phyloP scores from a whole-genome alignment of 2,329 filamentous ascomycete species.

The Cercospora citrullina region DNA sequence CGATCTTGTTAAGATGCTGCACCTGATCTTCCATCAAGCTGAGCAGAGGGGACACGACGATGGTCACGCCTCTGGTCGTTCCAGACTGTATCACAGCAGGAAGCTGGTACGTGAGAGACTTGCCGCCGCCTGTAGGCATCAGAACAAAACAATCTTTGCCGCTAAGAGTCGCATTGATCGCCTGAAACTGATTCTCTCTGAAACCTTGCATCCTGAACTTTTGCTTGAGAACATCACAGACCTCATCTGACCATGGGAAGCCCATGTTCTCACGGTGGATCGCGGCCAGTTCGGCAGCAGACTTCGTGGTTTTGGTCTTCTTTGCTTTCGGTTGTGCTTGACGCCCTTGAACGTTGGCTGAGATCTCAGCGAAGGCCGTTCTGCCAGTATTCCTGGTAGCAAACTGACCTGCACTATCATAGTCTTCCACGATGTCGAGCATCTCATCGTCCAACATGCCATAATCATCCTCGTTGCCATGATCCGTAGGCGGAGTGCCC shows the following conservation, averaged over 20 bases:
- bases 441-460: constrained; percentile 42
- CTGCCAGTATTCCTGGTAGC: constrained; percentile 21
- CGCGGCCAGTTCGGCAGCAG: constrained; percentile 27
- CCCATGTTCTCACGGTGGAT: constrained; percentile 30
- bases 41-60: constrained; percentile 91
- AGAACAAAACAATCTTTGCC: constrained; percentile 92
- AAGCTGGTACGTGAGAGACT: constrained; percentile 94
- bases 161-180: constrained; percentile 86
- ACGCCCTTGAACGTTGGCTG: constrained; percentile 28
- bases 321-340: constrained; percentile 31
- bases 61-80: constrained; percentile 78
- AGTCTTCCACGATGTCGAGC: constrained; percentile 46
- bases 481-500: constrained; percentile 39
- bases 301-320: constrained; percentile 26
- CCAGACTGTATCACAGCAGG: constrained; percentile 82
- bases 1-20: constrained; percentile 70
- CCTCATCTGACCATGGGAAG: constrained; percentile 81
- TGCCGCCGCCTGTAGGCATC: constrained; percentile 97
- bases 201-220: constrained; percentile 84
- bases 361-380: constrained; percentile 38
- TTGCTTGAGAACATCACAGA: constrained; percentile 76
- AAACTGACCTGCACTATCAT: constrained; percentile 42
- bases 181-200: constrained; percentile 86
- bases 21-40: constrained; percentile 99
- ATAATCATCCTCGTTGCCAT: constrained; percentile 36